Conservation (phyloP, 768 basidiomycete genomes). For the Leucocoprinus sp. region DNA sequence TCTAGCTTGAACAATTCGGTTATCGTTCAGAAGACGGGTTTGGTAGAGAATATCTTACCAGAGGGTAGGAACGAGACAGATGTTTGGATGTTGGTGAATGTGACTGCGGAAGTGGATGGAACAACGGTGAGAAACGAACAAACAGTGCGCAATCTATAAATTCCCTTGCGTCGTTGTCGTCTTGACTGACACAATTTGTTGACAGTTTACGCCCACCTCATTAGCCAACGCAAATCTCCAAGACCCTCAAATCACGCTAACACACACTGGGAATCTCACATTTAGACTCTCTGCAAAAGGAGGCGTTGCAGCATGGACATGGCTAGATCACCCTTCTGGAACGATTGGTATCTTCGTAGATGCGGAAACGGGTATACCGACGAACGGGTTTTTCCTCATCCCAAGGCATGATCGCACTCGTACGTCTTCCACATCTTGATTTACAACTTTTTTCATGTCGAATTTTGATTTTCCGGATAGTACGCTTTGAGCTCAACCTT, state of each 20-base stretch:
- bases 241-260: slow-evolving; percentile 40
- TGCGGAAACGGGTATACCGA: slow-evolving; percentile 27
- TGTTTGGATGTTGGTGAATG: slow-evolving; percentile 44
- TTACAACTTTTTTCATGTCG: slow-evolving; percentile 32
- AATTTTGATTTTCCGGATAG: slow-evolving; percentile 10
- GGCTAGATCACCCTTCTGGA: slow-evolving; percentile 50
- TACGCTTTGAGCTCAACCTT: slow-evolving; percentile 5
- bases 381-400: slow-evolving; percentile 48
- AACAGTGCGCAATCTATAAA: slow-evolving; percentile 29
- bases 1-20: slow-evolving; percentile 45
- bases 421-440: slow-evolving; percentile 19
- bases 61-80: slow-evolving; percentile 29
- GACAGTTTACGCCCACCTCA: slow-evolving; percentile 44
- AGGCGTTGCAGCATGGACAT: slow-evolving; percentile 50
- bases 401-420: slow-evolving; percentile 46
- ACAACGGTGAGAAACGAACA: slow-evolving; percentile 41
- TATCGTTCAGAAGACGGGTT: slow-evolving; percentile 30
- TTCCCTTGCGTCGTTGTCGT: background rate
- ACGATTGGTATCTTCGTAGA: slow-evolving; percentile 48
- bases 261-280: slow-evolving; percentile 23
- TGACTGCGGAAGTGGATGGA: slow-evolving; percentile 35
- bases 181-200: background rate
- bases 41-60: slow-evolving; percentile 40
- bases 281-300: slow-evolving; percentile 46
- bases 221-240: slow-evolving; percentile 37